phyloP scores from a whole-genome alignment of 2,329 filamentous ascomycete genomes.

The Lachnellula willkommii region DNA sequence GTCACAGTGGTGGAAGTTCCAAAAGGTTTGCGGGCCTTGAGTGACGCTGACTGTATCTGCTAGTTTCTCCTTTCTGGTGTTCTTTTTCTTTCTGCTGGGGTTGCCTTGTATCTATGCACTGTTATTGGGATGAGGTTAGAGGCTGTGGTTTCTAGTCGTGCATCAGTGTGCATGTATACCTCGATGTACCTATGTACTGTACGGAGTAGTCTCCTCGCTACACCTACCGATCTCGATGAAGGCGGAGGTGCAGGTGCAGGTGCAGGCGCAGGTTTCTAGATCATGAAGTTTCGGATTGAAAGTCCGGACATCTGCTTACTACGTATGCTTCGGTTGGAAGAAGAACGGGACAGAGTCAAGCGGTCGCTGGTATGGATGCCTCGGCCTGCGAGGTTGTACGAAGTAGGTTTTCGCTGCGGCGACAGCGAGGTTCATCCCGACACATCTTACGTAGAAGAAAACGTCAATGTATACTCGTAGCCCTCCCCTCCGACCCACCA shows the following conservation, averaged over 20 bases:
- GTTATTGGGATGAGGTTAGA: background rate
- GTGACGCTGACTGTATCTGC: too few species aligned
- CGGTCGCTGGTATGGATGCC: too few species aligned
- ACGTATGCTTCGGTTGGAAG: background rate
- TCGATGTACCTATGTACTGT: too few species aligned
- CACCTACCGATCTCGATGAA: background rate
- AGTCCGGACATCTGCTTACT: too few species aligned
- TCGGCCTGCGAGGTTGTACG: too few species aligned
- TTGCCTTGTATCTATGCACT: background rate
- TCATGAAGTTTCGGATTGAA: background rate
- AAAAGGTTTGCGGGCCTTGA: too few species aligned
- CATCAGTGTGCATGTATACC: background rate
- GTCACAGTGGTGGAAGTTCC: too few species aligned
- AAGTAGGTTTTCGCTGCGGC: conserved; percentile 3
- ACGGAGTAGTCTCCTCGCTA: background rate
- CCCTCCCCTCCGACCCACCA: background rate
- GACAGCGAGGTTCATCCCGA: conserved; percentile 15
- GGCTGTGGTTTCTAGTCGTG: background rate
- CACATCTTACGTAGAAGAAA: background rate
- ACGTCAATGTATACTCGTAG: background rate
- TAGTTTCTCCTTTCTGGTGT: too few species aligned
- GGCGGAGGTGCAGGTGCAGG: background rate
- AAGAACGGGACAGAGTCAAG: background rate
- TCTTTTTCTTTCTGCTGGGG: too few species aligned
- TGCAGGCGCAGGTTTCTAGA: background rate